Evolutionary conservation across 495 filamentous ascomycete species (phyloP), one percentile per base, ranked within the genome.

Genomic region (Talaromyces thailandensis): DNA sequence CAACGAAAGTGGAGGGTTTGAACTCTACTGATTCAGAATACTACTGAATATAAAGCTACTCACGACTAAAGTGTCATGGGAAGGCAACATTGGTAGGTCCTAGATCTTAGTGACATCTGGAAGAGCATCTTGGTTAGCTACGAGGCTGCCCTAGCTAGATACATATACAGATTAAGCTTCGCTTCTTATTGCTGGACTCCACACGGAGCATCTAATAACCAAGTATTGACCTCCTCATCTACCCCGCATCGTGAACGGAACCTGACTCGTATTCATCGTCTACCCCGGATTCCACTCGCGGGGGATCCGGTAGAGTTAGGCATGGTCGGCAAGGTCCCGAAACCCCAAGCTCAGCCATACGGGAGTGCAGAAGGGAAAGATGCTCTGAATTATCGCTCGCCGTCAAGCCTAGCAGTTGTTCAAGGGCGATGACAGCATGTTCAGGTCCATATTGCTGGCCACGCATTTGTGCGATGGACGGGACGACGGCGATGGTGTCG

Each of bases 401-500:
- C 7, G 58, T 48, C 4, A 60, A 21, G 16, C 26, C 52, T 14
- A 60, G 35, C 37, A 67, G 14, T 16, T 50, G 53, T 26, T 64
- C 65, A 0, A 67, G 64, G 3, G 63, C 59, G 6, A 64, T 12
- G 23, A 67, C 60, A 5, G 60, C 56, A 58, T 67, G 63, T 11
- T 64, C 25, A 11, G 65, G 65, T n/a, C 60, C 63, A 18, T 62
- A 32, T 18, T 31, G 58, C 45, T 45, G 64, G 6, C 56, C 18
- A 59, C 62, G 63, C 29, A 60, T 37, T n/a, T 25, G 53, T 4
- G 55, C 32, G 31, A 64, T 59, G 7, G 64, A 56, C 2, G 65
- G 65, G 52, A 67, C 62, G 59, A 63, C 64, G 8, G 64, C 35
- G 5, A 67, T 12, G 12, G 62, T 24, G 51, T 67, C 65, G n/a